phyloP scores from a whole-genome alignment of 352 stramenopile genomes.

The Phytopythium mirpurense region DNA sequence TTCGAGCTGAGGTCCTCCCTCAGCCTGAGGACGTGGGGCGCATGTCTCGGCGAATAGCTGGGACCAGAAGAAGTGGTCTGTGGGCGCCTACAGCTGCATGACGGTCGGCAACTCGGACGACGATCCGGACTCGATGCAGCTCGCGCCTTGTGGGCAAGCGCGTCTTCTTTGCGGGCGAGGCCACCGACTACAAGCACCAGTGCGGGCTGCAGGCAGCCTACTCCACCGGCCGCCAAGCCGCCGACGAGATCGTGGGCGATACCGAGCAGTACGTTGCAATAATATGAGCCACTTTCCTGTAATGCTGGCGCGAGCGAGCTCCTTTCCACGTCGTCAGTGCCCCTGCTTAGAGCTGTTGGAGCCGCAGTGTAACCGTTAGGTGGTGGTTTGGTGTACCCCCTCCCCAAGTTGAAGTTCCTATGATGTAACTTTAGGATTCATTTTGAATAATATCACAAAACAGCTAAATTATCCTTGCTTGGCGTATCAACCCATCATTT shows the following conservation, averaged over 20 bases:
- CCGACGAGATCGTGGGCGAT: conserved; percentile 15
- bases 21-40: too few relatives aligned
- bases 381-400: too few relatives aligned
- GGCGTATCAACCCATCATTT: too few relatives aligned
- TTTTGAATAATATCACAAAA: too few relatives aligned
- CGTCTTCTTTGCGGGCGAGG: conserved; percentile 65
- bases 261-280: conserved; percentile 3
- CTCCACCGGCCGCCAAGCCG: conserved; percentile 39
- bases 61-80: conserved; percentile 49
- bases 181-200: conserved; percentile 65
- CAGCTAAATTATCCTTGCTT: too few relatives aligned
- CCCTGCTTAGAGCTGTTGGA: neutral
- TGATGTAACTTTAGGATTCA: too few relatives aligned
- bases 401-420: too few relatives aligned
- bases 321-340: neutral
- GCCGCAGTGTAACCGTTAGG: too few relatives aligned
- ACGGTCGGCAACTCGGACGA: conserved; percentile 52
- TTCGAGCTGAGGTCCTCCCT: too few relatives aligned
- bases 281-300: neutral
- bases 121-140: conserved; percentile 45
- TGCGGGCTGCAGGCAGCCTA: conserved; percentile 60
- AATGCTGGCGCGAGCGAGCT: neutral
- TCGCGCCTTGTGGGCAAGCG: conserved; percentile 27
- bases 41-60: conserved; percentile 25
- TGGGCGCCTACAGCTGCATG: conserved; percentile 60